These are phyloP conservation scores for Pythium periplocum DNA, from an alignment of 352 stramenopile species.

Conservation along the genomic window DNA sequence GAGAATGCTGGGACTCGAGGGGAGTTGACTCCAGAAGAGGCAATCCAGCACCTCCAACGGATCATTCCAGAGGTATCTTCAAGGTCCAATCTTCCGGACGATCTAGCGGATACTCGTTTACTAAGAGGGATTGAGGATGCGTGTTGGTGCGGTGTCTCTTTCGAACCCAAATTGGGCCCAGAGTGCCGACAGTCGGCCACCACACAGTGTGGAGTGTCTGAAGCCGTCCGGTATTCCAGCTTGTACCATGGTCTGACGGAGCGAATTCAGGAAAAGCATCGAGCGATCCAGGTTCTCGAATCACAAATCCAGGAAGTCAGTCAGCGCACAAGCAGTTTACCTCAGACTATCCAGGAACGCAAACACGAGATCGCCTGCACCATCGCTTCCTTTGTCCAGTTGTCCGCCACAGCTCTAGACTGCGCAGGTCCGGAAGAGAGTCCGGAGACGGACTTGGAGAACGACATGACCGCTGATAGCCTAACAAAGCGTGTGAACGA, in stretches of 20 bases:
- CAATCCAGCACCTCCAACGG: slow-evolving; percentile 14
- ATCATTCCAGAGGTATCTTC: slow-evolving; percentile 1
- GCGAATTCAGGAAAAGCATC: slow-evolving; percentile 16
- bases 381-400: slow-evolving; percentile 19
- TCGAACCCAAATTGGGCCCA: background rate
- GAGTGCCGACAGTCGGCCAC: too few species aligned
- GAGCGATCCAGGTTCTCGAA: slow-evolving; percentile 12
- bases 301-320: slow-evolving; percentile 6
- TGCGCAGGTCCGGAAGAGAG: slow-evolving; percentile 9
- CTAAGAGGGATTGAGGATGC: slow-evolving; percentile 11
- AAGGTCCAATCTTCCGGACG: background rate
- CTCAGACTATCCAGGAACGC: slow-evolving; percentile 10
- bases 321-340: slow-evolving; percentile 13
- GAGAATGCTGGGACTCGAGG: slow-evolving; percentile 10
- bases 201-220: background rate
- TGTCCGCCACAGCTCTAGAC: slow-evolving; percentile 19
- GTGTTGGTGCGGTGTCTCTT: slow-evolving; percentile 13
- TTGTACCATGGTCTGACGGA: slow-evolving; percentile 18
- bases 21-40: slow-evolving; percentile 14
- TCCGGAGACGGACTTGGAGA: slow-evolving; percentile 9
- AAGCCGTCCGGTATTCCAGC: slow-evolving; percentile 12
- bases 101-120: background rate
- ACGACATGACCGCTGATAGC: background rate
- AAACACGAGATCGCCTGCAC: slow-evolving; percentile 19
- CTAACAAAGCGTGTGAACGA: slow-evolving; percentile 27